These are phyloP conservation scores for Musa balbisiana DNA, from an alignment of 202 grass and related monocot genomes.

Conservation along the genomic window DNA sequence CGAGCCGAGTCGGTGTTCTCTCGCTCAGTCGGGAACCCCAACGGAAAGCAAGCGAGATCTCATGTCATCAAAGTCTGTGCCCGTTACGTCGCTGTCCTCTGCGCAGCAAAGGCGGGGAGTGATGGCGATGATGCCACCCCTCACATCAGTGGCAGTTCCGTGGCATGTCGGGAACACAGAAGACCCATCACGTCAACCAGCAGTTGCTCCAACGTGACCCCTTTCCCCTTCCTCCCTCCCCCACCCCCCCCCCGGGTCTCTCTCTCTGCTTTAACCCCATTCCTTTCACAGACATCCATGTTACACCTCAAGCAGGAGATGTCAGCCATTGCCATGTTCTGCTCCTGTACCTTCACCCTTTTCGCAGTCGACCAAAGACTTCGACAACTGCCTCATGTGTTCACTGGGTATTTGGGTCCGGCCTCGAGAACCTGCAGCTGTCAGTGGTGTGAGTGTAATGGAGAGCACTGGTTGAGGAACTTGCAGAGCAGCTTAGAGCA, in stretches of 20 bases:
- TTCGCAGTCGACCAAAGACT: background rate
- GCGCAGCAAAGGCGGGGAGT: background rate
- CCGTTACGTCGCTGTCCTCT: background rate
- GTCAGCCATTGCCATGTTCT: constrained; percentile 5
- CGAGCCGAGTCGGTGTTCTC: too few species aligned
- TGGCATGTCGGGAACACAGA: background rate
- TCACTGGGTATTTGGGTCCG: background rate
- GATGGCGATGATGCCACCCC: constrained; percentile 8
- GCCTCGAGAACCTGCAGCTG: background rate
- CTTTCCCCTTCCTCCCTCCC: too few species aligned
- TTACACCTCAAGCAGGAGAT: background rate
- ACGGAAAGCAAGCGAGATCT: background rate
- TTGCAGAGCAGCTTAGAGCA: background rate
- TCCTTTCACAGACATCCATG: background rate
- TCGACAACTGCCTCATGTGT: background rate
- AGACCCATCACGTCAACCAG: constrained; percentile 1
- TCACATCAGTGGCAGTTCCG: constrained; percentile 10
- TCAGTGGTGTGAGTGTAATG: background rate
- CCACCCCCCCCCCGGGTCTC: too few species aligned
- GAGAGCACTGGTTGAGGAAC: background rate
- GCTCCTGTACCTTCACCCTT: background rate
- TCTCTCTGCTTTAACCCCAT: background rate
- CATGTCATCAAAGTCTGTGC: background rate
- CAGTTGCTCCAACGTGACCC: background rate
- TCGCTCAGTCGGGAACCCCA: too few species aligned